These are phyloP conservation scores for Chytriomyces sp. DNA, from an alignment of 192 early-diverging fungal species.

Conservation along the genomic window DNA sequence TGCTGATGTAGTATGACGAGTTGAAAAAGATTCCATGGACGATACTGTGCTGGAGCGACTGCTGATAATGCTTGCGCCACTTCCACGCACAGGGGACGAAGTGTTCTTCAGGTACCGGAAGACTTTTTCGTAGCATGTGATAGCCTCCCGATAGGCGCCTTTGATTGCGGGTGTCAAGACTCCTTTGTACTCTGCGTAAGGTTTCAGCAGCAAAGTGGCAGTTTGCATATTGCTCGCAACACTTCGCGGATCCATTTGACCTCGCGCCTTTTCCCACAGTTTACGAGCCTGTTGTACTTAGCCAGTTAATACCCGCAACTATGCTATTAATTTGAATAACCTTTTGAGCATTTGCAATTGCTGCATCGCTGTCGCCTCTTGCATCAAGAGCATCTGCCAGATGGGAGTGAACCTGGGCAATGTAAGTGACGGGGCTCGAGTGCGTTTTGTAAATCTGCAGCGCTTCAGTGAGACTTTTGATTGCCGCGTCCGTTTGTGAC, in stretches of 20 bases:
- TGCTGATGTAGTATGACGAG: background rate
- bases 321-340: background rate
- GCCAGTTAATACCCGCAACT: background rate
- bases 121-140: slow-evolving; percentile 53
- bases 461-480: slow-evolving; percentile 45
- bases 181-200: slow-evolving; percentile 37
- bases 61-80: background rate
- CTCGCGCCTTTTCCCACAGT: slow-evolving; percentile 43
- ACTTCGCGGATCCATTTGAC: slow-evolving; percentile 47
- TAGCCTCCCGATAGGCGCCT: slow-evolving; percentile 49
- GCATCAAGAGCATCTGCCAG: slow-evolving; percentile 42
- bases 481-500: slow-evolving; percentile 36
- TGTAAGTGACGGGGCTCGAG: slow-evolving; percentile 14
- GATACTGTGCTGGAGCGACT: slow-evolving; percentile 14
- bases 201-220: slow-evolving; percentile 45
- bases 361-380: slow-evolving; percentile 47
- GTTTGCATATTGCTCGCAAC: slow-evolving; percentile 51
- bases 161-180: slow-evolving; percentile 49
- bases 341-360: slow-evolving; percentile 45
- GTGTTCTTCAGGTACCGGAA: slow-evolving; percentile 47
- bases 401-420: slow-evolving; percentile 49
- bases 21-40: slow-evolving; percentile 5
- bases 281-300: slow-evolving; percentile 23
- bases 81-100: background rate
- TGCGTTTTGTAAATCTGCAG: slow-evolving; percentile 39